A percentile compares a stretch with the other conserved stretches of the same genome.
Evolutionary conservation across 75 land plant species (phyloP).

Genomic region (Azolla pinnata): DNA sequence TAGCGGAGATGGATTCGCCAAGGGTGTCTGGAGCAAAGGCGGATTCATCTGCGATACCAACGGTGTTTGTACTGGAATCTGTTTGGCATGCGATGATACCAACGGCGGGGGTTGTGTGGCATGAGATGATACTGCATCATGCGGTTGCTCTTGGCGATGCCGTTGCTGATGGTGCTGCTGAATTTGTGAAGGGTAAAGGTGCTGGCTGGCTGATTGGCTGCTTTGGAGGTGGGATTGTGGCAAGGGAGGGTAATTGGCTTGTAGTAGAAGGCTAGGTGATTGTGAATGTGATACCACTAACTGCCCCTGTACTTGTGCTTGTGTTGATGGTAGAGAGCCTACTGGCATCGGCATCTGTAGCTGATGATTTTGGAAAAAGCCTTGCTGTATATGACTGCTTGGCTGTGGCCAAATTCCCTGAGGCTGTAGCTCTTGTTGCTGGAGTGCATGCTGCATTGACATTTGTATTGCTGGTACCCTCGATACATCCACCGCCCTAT

Average conservation of each 20-base stretch:
- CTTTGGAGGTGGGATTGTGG: no score
- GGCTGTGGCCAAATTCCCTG: conserved; percentile 8
- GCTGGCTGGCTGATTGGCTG: no score
- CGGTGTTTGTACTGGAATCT: conserved; percentile 4
- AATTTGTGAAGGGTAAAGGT: no score
- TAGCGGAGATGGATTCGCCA: background rate
- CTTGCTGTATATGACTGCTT: conserved; percentile 9
- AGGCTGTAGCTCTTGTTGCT: conserved; percentile 5
- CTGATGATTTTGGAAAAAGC: conserved; percentile 7
- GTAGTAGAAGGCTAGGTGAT: background rate
- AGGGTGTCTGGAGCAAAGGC: background rate
- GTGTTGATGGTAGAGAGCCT: background rate
- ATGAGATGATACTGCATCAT: no score
- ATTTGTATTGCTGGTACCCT: conserved; percentile 19
- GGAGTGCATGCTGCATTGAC: background rate
- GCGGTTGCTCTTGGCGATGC: no score
- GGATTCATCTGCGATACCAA: conserved; percentile 4
- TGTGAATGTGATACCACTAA: background rate
- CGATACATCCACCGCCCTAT: conserved; percentile 53
- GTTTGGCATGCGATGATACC: no score
- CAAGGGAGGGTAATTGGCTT: no score
- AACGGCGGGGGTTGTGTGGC: no score
- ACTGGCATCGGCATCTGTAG: background rate
- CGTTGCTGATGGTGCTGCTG: no score
- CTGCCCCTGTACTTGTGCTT: background rate